Base-by-base conservation (phyloP, 2,329 filamentous ascomycete genomes). In the Hypoxylon sp. region DNA sequence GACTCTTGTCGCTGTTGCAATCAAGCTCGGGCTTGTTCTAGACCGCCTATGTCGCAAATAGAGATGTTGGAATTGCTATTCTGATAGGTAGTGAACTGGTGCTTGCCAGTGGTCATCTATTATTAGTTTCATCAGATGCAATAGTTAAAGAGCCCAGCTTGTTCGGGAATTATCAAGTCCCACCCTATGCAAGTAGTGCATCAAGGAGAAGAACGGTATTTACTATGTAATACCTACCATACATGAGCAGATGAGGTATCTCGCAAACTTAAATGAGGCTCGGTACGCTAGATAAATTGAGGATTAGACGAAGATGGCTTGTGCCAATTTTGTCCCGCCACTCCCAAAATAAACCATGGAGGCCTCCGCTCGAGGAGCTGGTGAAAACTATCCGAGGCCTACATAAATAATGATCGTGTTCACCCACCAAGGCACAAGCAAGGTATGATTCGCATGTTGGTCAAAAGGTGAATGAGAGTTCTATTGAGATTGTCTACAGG, bases 401-500 rank as follows among this genome's bases (percentile, higher is more conserved):
- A 17, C 29, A 19, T 51, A 51, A 45, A 26, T 51, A 45, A 45
- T 29, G n/a, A 27, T 38, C 17, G 7, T 13, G 8, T 12, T 2
- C 17, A 19, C 13, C 31, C 32, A 5, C 47, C 11, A 25, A 11
- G 12, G 40, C 48, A 45, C 41, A 11, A 34, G 5, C 4, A 21
- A 25, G 29, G 26, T 9, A 25, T 4, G n/a, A 23, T 30, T 13
- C 26, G 6, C n/a, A 45, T 19, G 15, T 40, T 30, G 27, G 11
- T 37, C n/a, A n/a, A 44, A 50, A 45, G 36, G 25, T 20, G 41
- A 46, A 23, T 27, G 19, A 53, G 27, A 54, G 25, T 21, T 59
- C 49, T 57, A 57, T 59, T 57, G 52, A 49, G 38, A 49, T 35
- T 44, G 25, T 55, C 47, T 59, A 53, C 42, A 56, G 38, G 41